Percentiles rank a stretch among this genome's conserved stretches.
phyloP scores from a whole-genome alignment of 2,329 filamentous ascomycete species.

The Ceratocystis lukuohia region DNA sequence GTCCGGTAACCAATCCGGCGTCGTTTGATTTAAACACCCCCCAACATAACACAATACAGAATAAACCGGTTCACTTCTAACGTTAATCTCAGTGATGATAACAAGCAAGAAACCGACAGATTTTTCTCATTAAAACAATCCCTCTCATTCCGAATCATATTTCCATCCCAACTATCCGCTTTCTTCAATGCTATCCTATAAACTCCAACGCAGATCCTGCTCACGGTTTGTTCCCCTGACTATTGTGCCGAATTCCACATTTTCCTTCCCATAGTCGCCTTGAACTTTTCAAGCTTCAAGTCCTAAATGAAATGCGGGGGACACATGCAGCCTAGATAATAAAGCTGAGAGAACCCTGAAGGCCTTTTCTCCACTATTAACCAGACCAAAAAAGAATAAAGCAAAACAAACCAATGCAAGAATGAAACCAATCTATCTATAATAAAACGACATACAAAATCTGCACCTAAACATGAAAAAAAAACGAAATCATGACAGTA shows the following conservation, averaged over 20 bases:
- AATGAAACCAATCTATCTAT: constrained; percentile 1
- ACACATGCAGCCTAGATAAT: background rate
- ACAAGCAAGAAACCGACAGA: too few relatives aligned
- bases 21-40: too few relatives aligned
- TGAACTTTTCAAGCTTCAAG: too few relatives aligned
- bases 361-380: background rate
- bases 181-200: background rate
- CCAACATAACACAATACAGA: too few relatives aligned
- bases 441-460: constrained; percentile 13
- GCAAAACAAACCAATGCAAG: background rate
- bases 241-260: background rate
- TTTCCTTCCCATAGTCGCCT: background rate
- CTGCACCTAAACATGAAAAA: background rate
- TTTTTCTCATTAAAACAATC: too few relatives aligned
- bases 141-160: too few relatives aligned
- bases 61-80: too few relatives aligned
- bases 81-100: too few relatives aligned
- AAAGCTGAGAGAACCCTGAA: background rate
- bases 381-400: background rate
- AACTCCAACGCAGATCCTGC: background rate
- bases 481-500: background rate
- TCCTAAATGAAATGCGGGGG: too few relatives aligned
- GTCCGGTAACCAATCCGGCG: too few relatives aligned
- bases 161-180: too few relatives aligned
- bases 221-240: background rate